Evolutionary conservation across 805 yeast species (phyloP).

Genomic region (Candida silvicultrix): DNA sequence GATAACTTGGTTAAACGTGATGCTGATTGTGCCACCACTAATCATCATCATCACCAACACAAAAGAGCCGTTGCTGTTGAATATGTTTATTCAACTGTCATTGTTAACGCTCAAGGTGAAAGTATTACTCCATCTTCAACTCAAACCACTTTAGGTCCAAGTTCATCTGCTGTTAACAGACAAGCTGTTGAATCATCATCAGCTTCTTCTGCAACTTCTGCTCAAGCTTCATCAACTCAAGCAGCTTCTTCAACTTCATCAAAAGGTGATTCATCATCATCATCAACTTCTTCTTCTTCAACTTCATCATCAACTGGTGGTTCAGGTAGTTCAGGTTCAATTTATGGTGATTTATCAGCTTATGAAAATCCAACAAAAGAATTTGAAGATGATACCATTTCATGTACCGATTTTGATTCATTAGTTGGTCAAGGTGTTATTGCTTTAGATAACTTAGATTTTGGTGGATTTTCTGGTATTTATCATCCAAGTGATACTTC

Average conservation of each 20-base stretch:
- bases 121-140: constrained; percentile 16
- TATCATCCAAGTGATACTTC: constrained; percentile 49
- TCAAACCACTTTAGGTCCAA: constrained; percentile 17
- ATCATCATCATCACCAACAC: constrained; percentile 39
- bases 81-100: constrained; percentile 29
- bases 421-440: constrained; percentile 80
- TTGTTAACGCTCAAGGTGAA: constrained; percentile 31
- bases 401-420: constrained; percentile 61
- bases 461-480: constrained; percentile 80
- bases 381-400: constrained; percentile 65
- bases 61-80: constrained; percentile 43
- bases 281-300: constrained; percentile 18
- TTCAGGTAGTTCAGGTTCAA: constrained; percentile 40
- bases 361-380: constrained; percentile 49
- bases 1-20: constrained; percentile 16
- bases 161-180: constrained; percentile 15
- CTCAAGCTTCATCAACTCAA: constrained; percentile 21
- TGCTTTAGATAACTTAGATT: constrained; percentile 61
- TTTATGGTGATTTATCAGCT: constrained; percentile 51
- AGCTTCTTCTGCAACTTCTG: constrained; percentile 1
- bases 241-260: constrained; percentile 22
- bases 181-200: constrained; percentile 20
- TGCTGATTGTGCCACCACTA: constrained; percentile 23
- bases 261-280: constrained; percentile 4
- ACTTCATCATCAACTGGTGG: constrained; percentile 26